Conservation (phyloP, 108 stramenopile genomes). For the Conticribra weissflogii region DNA sequence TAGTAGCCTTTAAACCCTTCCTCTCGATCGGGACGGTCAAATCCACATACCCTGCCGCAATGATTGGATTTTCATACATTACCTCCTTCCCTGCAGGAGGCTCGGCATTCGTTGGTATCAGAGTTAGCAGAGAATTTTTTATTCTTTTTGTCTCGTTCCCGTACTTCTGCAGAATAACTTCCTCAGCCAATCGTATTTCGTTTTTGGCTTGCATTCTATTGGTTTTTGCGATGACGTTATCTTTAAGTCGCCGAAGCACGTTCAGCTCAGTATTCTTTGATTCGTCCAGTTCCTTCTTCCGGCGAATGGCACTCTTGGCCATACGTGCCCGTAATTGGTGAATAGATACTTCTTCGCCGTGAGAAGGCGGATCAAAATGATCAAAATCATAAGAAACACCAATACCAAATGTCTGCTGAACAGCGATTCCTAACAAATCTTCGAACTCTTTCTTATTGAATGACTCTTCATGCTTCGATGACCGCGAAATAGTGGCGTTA, state of each 20-base stretch:
- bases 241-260: slow-evolving; percentile 36
- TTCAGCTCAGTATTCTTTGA: slow-evolving; percentile 43
- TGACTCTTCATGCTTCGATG: slow-evolving; percentile 43
- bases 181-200: slow-evolving; percentile 31
- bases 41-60: slow-evolving; percentile 45
- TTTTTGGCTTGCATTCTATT: slow-evolving; percentile 28
- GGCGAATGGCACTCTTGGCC: slow-evolving; percentile 80
- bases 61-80: slow-evolving; percentile 35
- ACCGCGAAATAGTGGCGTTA: slow-evolving; percentile 39
- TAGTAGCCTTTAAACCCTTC: slow-evolving; percentile 26
- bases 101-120: slow-evolving; percentile 52
- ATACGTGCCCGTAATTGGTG: slow-evolving; percentile 76
- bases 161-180: slow-evolving; percentile 23
- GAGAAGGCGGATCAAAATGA: slow-evolving; percentile 52
- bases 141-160: slow-evolving; percentile 27
- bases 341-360: slow-evolving; percentile 49
- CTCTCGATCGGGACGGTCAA: slow-evolving; percentile 19
- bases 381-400: slow-evolving; percentile 81
- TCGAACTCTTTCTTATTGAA: slow-evolving; percentile 44
- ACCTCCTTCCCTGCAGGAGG: slow-evolving; percentile 40
- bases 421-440: slow-evolving; percentile 84
- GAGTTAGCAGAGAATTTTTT: slow-evolving; percentile 30
- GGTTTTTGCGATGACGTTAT: slow-evolving; percentile 19
- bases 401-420: slow-evolving; percentile 76
- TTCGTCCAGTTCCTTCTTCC: slow-evolving; percentile 49